Evolutionary conservation across 2,329 filamentous ascomycete genomes (phyloP), one percentile per base, ranked within the genome.

Genomic region (Raffaelea ambrosiae): DNA sequence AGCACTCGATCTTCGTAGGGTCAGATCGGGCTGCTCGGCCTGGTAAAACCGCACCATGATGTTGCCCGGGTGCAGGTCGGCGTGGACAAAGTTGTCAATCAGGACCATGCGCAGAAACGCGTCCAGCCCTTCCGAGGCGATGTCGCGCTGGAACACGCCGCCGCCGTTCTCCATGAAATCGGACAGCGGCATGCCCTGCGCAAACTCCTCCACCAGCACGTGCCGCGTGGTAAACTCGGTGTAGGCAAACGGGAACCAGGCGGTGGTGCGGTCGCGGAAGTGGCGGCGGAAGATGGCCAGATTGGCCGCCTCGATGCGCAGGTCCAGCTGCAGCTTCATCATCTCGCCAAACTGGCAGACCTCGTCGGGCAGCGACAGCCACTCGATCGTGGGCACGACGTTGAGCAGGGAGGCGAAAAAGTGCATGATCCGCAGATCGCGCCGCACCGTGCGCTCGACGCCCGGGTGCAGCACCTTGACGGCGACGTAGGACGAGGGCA

Each of bases 1-100:
- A n/a, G n/a, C n/a, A n/a, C n/a, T n/a, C n/a, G n/a, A 14, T 5
- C n/a, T 18, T n/a, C 3, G 35, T 13, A 51, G 39, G 26, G 55
- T 58, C 43, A 94, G 69, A 43, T 84, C 79, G 0, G 91, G 77
- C 52, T 83, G 76, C 14, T 82, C 80, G 0, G 90, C 82, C 59
- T 91, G 83, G 66, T 97, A 96, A 70, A 98, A 98, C 53, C 94
- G 88, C 42, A 98, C 91, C 90, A 98, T 97, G 67, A 98, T 97
- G 63, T 98, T 98, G 22, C 93, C 93, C 0, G 93, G 93, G 62
- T 98, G 93, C 26, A 98, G 70, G 62, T 98, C 93, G 5, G 93
- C 91, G 61, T 98, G 93, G 22, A 96, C 84, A 63, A 98, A 98
- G 63, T 98, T 98, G 65, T 98, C 93, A 36, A 98, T 84, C 13